A percentile compares a stretch with the other conserved stretches of the same genome.
Conservation (phyloP, 352 stramenopile species). For the Thalassiosira hispida region DNA sequence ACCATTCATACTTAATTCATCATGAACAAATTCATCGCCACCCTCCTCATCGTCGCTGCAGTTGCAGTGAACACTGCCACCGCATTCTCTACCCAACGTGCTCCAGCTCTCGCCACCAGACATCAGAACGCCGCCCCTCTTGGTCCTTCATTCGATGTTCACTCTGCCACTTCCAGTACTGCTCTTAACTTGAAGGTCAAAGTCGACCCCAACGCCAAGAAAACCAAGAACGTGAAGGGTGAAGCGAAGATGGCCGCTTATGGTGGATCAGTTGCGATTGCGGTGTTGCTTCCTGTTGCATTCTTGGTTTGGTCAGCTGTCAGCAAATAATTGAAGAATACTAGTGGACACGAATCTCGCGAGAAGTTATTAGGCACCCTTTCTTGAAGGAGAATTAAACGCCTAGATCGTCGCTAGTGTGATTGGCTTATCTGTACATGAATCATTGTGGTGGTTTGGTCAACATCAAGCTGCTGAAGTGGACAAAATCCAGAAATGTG, state of each 20-base stretch:
- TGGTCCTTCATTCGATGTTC: slow-evolving; percentile 21
- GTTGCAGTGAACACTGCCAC: not conserved
- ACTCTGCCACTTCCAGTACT: slow-evolving; percentile 18
- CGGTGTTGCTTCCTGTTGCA: slow-evolving; percentile 42
- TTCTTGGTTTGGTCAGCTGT: slow-evolving; percentile 62
- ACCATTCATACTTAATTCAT: not conserved
- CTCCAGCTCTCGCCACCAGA: slow-evolving; percentile 1
- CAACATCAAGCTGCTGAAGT: too few species aligned
- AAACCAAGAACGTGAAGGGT: slow-evolving; percentile 36
- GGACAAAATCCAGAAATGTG: too few species aligned
- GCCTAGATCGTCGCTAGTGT: too few species aligned
- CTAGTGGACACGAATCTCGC: too few species aligned
- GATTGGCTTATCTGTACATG: too few species aligned
- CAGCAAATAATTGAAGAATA: slow-evolving; percentile 30
- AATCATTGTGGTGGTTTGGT: too few species aligned
- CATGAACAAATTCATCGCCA: slow-evolving; percentile 47
- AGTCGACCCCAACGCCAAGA: slow-evolving; percentile 54
- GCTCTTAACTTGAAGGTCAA: slow-evolving; percentile 58
- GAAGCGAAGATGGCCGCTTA: slow-evolving; percentile 61
- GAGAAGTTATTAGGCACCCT: too few species aligned
- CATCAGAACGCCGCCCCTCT: not conserved
- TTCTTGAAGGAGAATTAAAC: too few species aligned
- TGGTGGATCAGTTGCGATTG: slow-evolving; percentile 55
- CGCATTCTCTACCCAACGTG: slow-evolving; percentile 16
- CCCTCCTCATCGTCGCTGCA: slow-evolving; percentile 23